Base-by-base conservation (phyloP, 2,329 filamentous ascomycete genomes). In the Paecilomyces formosus region DNA sequence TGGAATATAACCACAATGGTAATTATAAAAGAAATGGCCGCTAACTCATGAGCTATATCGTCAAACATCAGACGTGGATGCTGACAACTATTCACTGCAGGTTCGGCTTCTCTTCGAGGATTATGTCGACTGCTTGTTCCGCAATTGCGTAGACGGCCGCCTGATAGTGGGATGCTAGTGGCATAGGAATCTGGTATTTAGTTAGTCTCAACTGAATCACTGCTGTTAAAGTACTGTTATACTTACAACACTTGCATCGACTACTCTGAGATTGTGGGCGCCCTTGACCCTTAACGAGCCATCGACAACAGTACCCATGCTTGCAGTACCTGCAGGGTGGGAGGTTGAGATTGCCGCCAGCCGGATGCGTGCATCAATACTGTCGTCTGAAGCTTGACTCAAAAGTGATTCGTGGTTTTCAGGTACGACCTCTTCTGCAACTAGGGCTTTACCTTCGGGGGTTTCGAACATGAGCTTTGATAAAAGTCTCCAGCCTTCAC, bases 201-300 rank as follows among this genome's bases (percentile, higher is more conserved):
- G 35, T 45, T n/a, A 45, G 39, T 13, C 13, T 15, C 15, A 39
- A 39, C 35, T 13, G 35, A 13, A 39, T 15, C 15, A 39, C 15
- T 6, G 35, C 15, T 13, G 15, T 39, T 39, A 13, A 3, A n/a
- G 35, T 39, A 39, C 15, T 39, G 11, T 3, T 39, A 15, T 12
- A 39, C 35, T 39, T 39, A 39, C 35, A 13, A 69, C 61, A 57
- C 67, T 70, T 0, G 67, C 65, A 58, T 69, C 66, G 0, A 66
- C 67, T 45, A 70, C 60, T 6, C 66, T 57, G 18, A 70, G 33
- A 1, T 60, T 61, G 4, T 65, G 53, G 9, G 69, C 62, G 0
- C 64, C 64, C 21, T 61, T 35, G 3, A 66, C 61, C 3, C 62
- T 56, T 6, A 63, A 49, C 18, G 61, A 49, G 5, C 55, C 59